These are phyloP conservation scores for Trichoderma sp. DNA, from an alignment of 2,329 filamentous ascomycete species.

Conservation along the genomic window DNA sequence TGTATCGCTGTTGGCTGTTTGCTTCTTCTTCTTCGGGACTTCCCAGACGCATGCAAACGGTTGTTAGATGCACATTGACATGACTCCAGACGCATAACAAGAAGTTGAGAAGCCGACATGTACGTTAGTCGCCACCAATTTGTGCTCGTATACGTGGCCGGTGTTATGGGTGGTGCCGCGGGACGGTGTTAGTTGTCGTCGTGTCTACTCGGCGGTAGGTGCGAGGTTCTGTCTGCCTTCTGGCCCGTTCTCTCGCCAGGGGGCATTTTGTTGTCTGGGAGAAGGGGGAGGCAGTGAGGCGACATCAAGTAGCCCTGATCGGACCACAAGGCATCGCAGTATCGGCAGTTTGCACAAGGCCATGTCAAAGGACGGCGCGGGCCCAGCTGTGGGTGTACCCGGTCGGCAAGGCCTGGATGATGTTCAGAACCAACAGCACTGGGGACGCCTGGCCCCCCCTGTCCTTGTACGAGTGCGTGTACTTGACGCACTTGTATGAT, in stretches of 20 bases:
- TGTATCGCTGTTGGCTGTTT: conserved; percentile 22
- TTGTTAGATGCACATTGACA: conserved; percentile 17
- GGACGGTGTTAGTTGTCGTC: conserved; percentile 10
- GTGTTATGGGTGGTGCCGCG: conserved; percentile 13
- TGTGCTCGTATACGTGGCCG: conserved; percentile 10
- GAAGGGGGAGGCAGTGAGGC: conserved; percentile 18
- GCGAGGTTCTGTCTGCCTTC: conserved; percentile 20
- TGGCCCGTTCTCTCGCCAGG: conserved; percentile 19
- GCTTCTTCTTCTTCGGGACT: conserved; percentile 17
- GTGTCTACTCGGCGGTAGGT: conserved; percentile 17
- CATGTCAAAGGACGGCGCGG: conserved; percentile 29
- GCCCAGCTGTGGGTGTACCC: conserved; percentile 12
- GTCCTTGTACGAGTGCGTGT: conserved; percentile 13
- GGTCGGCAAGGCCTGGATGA: conserved; percentile 15
- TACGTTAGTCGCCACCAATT: conserved; percentile 17
- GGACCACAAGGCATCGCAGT: conserved; percentile 23
- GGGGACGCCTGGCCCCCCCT: conserved; percentile 19
- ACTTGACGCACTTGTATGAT: not conserved
- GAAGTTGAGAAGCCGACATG: conserved; percentile 4
- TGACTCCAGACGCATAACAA: conserved; percentile 3
- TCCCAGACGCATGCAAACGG: conserved; percentile 4
- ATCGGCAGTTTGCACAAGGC: conserved; percentile 23
- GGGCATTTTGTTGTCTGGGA: conserved; percentile 14
- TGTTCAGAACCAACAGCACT: conserved; percentile 19
- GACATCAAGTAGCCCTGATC: conserved; percentile 28